Evolutionary conservation across 2,329 filamentous ascomycete genomes (phyloP).

Genomic region (Pseudocercospora pini-densiflorae): DNA sequence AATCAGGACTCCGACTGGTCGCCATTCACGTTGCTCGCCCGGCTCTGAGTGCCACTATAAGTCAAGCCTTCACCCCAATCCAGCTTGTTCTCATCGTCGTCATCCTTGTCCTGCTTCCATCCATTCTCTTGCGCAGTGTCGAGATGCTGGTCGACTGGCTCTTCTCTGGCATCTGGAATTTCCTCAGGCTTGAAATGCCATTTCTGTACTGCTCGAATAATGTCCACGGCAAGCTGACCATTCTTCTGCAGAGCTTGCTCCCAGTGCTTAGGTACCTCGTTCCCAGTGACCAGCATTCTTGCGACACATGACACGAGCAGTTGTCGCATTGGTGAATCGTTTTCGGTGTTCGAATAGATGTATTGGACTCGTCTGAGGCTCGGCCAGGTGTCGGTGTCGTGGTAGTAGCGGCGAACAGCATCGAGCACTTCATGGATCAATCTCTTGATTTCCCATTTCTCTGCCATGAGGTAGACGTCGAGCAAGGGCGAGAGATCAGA

Average conservation of each 20-base stretch:
- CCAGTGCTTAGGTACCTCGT: slow-evolving; percentile 58
- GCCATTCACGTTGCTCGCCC: slow-evolving; percentile 17
- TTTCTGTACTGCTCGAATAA: slow-evolving; percentile 59
- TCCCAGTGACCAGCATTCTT: slow-evolving; percentile 55
- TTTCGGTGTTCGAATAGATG: slow-evolving; percentile 39
- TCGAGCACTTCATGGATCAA: slow-evolving; percentile 55
- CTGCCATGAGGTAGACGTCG: slow-evolving; percentile 59
- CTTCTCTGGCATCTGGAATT: slow-evolving; percentile 55
- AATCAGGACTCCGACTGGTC: background rate
- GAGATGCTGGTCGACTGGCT: slow-evolving; percentile 45
- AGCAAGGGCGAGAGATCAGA: slow-evolving; percentile 56
- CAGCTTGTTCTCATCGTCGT: slow-evolving; percentile 29
- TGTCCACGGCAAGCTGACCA: slow-evolving; percentile 60
- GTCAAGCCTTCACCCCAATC: slow-evolving; percentile 30
- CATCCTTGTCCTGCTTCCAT: slow-evolving; percentile 36
- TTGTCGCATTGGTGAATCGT: slow-evolving; percentile 39
- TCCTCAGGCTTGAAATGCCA: slow-evolving; percentile 56
- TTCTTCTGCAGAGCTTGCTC: slow-evolving; percentile 60
- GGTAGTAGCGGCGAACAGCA: slow-evolving; percentile 56
- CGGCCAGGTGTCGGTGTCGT: slow-evolving; percentile 57
- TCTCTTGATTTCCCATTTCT: slow-evolving; percentile 57
- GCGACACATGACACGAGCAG: slow-evolving; percentile 53
- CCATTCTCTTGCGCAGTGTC: slow-evolving; percentile 42
- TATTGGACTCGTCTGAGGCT: slow-evolving; percentile 57
- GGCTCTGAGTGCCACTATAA: slow-evolving; percentile 23